Base-by-base conservation (phyloP, 176 grass and related monocot species). In the Ananas comosus region DNA sequence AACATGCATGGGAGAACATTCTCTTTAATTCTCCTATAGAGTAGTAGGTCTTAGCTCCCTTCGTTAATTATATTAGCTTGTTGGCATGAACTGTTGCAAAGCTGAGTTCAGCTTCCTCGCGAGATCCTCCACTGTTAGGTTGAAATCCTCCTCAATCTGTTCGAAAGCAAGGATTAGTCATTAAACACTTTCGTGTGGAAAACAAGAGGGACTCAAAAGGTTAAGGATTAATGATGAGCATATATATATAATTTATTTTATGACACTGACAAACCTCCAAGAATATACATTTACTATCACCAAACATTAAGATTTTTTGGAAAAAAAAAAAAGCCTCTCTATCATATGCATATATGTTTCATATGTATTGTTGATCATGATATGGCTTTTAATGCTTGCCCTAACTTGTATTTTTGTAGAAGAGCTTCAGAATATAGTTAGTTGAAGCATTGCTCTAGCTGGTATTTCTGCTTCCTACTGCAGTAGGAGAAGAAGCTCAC, bases 101-200 rank as follows among this genome's bases (percentile, higher is more conserved):
- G 72, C 70, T 9, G 48, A 83, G 68, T 80, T 66, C 64, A 96
- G 79, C 74, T 80, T 72, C 64, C 73, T 90, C 51, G 87, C 76
- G 1, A 96, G 72, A 63, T 81, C 78, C 9, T 93, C 80, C 53
- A 77, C 71, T 13, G 83, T 86, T 23, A 72, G 49, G 51, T 47
- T 82, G 50, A 84, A 87, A 3, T 69, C 87, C 22, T 78, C 76
- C 70, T 85, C 81, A 25, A 87, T 73, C 87, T 95, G 69, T 67
- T 18, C n/a, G 10, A 17, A 61, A 61, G 21, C 9, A 61, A 61
- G 10, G 11, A 56, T 13, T 10, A 61, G 56, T 18, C 33, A 42
- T 42, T 42, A 42, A 42, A 7, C 33, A 42, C 33, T 42, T 42
- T 42, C 33, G 4, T 7, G 4, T 42, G 4, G 33, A 42, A 42